Percentiles rank a stretch among this genome's conserved stretches.
Evolutionary conservation across 2,329 filamentous ascomycete genomes (phyloP).

Genomic region (Rhinocladiella mackenziei): DNA sequence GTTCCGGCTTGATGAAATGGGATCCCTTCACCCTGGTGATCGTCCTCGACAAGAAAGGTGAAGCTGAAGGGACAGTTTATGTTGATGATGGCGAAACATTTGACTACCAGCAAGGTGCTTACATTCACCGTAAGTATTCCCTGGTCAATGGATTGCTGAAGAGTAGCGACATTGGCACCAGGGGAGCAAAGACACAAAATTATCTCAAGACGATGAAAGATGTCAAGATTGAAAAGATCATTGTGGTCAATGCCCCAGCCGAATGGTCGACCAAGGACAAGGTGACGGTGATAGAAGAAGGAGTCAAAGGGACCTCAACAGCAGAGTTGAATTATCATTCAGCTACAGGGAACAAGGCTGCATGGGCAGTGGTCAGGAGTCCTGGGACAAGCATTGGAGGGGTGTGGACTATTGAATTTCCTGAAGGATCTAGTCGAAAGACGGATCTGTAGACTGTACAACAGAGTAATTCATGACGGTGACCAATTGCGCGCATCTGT

Average conservation of each 20-base stretch:
- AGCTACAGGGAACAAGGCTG: slow-evolving; percentile 51
- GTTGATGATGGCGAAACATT: slow-evolving; percentile 92
- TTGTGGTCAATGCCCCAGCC: slow-evolving; percentile 74
- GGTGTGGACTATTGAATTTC: slow-evolving; percentile 62
- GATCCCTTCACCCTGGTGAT: slow-evolving; percentile 94
- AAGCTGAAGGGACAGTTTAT: slow-evolving; percentile 79
- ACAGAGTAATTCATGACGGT: too few relatives aligned
- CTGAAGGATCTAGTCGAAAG: slow-evolving; percentile 14
- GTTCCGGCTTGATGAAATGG: slow-evolving; percentile 81
- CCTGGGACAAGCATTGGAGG: slow-evolving; percentile 59
- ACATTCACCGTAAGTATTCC: slow-evolving; percentile 77
- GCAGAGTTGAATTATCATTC: slow-evolving; percentile 60
- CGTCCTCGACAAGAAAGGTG: slow-evolving; percentile 61
- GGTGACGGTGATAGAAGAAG: slow-evolving; percentile 50
- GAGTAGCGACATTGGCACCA: slow-evolving; percentile 63
- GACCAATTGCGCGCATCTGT: too few relatives aligned
- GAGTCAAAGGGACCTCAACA: slow-evolving; percentile 42
- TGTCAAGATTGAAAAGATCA: slow-evolving; percentile 76
- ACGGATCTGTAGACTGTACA: slow-evolving; percentile 23
- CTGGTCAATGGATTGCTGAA: slow-evolving; percentile 59
- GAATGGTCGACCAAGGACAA: slow-evolving; percentile 64
- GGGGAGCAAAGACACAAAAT: slow-evolving; percentile 61
- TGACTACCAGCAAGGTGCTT: slow-evolving; percentile 78
- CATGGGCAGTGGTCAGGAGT: slow-evolving; percentile 61
- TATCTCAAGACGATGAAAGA: slow-evolving; percentile 76